Percentiles rank a stretch among this genome's conserved stretches.
phyloP scores from a whole-genome alignment of 2,329 filamentous ascomycete genomes.

The Coniochaeta ligniaria region DNA sequence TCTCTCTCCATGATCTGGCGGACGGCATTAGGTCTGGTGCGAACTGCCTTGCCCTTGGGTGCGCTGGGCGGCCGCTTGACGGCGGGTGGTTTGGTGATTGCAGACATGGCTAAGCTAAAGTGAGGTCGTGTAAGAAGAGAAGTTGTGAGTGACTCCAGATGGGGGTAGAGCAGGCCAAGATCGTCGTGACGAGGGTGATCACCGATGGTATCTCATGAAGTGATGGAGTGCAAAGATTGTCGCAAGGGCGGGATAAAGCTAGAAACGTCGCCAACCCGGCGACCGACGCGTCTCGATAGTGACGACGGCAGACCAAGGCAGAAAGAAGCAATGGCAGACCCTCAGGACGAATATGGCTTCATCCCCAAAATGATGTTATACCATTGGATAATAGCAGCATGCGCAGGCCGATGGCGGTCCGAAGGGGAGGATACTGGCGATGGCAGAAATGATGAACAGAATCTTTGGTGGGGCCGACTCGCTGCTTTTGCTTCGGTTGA shows the following conservation, averaged over 20 bases:
- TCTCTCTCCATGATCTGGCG: constrained; percentile 17
- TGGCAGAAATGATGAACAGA: background rate
- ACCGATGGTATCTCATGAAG: background rate
- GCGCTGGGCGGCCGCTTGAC: background rate
- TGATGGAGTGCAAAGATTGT: background rate
- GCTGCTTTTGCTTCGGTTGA: background rate
- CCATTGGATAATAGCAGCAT: background rate
- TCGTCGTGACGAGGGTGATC: background rate
- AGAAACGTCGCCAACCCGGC: background rate
- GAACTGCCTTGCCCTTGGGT: constrained; percentile 13
- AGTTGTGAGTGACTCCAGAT: background rate
- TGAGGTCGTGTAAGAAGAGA: background rate
- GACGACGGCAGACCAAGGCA: background rate
- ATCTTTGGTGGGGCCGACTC: background rate
- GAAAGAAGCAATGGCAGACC: background rate
- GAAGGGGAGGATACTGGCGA: background rate
- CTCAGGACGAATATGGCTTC: background rate
- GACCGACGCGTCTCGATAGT: background rate
- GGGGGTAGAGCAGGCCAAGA: background rate
- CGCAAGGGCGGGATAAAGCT: background rate
- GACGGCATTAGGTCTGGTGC: constrained; percentile 12
- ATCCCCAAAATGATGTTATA: background rate
- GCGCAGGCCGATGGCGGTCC: background rate
- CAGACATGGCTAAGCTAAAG: background rate
- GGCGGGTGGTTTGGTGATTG: background rate